Evolutionary conservation across 2,329 filamentous ascomycete species (phyloP), one percentile per base, ranked within the genome.

Genomic region (Sarocladium kiliense): DNA sequence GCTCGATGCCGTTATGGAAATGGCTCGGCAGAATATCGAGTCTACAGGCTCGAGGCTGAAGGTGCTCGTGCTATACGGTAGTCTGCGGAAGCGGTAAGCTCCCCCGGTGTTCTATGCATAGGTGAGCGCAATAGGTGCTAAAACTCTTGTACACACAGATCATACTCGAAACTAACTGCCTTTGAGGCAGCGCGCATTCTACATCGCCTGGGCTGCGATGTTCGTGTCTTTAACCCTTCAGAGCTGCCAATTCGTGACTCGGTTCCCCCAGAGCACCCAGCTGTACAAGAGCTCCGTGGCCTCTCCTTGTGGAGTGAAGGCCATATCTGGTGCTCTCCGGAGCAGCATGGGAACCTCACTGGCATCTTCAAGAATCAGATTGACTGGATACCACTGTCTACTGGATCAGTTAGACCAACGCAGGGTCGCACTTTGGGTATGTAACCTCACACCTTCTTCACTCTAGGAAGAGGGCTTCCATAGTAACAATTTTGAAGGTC

Each of bases 321-420:
- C 0, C 84, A 87, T 61, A 60, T 86, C 16, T 86, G 82, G 84
- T 71, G 83, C 7, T 80, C 77, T 2, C 82, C 83, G 0, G 84
- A 87, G 62, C 83, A 86, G 65, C 83, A 87, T 59, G 84, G 84
- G 0, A 85, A 82, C 59, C 60, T 86, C 32, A 85, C 82, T 0
- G 82, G 76, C 2, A 79, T 86, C 0, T 86, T 86, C 73, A 86
- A 86, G 58, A 84, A 84, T 58, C 82, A 86, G 59, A 86, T 87
- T 50, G 84, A 87, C 65, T 87, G 84, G 84, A 83, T 86, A 39
- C 84, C 83, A 0, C 70, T 87, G 0, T 76, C 71, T 1, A 79
- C 78, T 0, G 82, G 83, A 21, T 80, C 78, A 12, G 77, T 87
- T 0, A 77, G 84, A 0, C 84, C 82, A 0, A 86, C 84, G 0